Percentiles rank a stretch among this genome's conserved stretches.
Conservation (phyloP, 2,329 filamentous ascomycete species). For the Hypoxylon sp. region DNA sequence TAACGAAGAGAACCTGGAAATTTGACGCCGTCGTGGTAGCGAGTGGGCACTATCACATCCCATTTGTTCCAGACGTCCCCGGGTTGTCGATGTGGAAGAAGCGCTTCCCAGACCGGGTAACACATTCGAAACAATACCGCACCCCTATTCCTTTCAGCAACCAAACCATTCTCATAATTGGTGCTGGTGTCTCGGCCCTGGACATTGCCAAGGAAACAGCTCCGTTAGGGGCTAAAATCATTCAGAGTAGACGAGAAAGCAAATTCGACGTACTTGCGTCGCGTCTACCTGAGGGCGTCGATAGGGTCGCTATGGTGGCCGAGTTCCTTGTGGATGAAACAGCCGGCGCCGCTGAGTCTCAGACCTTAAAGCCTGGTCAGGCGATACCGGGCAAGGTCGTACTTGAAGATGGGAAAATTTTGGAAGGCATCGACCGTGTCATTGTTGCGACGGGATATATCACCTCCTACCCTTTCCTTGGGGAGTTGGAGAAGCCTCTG, state of each 20-base stretch:
- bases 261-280: slow-evolving; percentile 69
- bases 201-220: slow-evolving; percentile 61
- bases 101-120: slow-evolving; percentile 66
- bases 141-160: slow-evolving; percentile 69
- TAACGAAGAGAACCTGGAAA: slow-evolving; percentile 53
- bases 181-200: slow-evolving; percentile 64
- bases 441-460: slow-evolving; percentile 79
- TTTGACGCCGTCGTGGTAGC: slow-evolving; percentile 78
- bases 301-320: slow-evolving; percentile 66
- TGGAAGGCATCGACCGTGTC: slow-evolving; percentile 72
- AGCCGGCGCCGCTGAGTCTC: slow-evolving; percentile 15
- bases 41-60: slow-evolving; percentile 76
- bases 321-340: slow-evolving; percentile 60
- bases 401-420: slow-evolving; percentile 65
- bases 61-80: slow-evolving; percentile 71
- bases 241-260: slow-evolving; percentile 71
- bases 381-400: slow-evolving; percentile 65
- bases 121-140: slow-evolving; percentile 81
- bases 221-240: slow-evolving; percentile 57
- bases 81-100: slow-evolving; percentile 72
- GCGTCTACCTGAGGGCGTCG: slow-evolving; percentile 67
- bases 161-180: slow-evolving; percentile 67
- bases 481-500: slow-evolving; percentile 62
- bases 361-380: slow-evolving; percentile 44
- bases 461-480: slow-evolving; percentile 75